Percentiles rank a stretch among this genome's conserved stretches.
Conservation (phyloP, 345 rosid species). For the Gossypium anomalum region DNA sequence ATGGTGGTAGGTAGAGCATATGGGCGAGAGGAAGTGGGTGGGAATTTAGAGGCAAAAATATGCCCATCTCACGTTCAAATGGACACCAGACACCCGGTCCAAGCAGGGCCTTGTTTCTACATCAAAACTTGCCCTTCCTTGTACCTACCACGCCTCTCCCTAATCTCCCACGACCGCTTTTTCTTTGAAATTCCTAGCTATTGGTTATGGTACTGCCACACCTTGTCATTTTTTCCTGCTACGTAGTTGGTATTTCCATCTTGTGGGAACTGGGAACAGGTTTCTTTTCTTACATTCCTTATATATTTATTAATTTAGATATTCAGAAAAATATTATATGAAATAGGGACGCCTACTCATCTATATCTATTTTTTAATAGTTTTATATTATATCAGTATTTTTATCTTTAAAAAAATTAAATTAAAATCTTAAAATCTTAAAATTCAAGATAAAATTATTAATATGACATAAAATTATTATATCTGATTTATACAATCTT, state of each 20-base stretch:
- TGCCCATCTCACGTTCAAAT: conserved; percentile 9
- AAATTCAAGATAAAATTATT: too few relatives aligned
- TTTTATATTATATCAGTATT: too few relatives aligned
- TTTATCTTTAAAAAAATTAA: too few relatives aligned
- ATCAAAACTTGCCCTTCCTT: background rate
- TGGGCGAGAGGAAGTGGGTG: conserved; percentile 10
- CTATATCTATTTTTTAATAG: too few relatives aligned
- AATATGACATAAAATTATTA: accelerated
- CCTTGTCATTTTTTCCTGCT: background rate
- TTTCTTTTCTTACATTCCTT: too few relatives aligned
- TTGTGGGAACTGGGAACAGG: too few relatives aligned
- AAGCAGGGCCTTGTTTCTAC: background rate
- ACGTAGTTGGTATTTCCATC: background rate
- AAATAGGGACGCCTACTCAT: accelerated
- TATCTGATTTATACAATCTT: too few relatives aligned
- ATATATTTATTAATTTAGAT: too few relatives aligned
- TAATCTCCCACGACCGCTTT: too few relatives aligned
- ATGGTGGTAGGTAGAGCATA: conserved; percentile 15
- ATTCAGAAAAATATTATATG: too few relatives aligned
- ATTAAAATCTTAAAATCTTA: accelerated
- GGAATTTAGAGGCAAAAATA: background rate
- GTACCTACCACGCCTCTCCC: background rate
- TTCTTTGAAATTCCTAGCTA: background rate
- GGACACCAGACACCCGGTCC: background rate
- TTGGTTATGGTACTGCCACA: background rate